Evolutionary conservation across 2,329 filamentous ascomycete species (phyloP).

Genomic region (Rhytidhysteron rufulum): DNA sequence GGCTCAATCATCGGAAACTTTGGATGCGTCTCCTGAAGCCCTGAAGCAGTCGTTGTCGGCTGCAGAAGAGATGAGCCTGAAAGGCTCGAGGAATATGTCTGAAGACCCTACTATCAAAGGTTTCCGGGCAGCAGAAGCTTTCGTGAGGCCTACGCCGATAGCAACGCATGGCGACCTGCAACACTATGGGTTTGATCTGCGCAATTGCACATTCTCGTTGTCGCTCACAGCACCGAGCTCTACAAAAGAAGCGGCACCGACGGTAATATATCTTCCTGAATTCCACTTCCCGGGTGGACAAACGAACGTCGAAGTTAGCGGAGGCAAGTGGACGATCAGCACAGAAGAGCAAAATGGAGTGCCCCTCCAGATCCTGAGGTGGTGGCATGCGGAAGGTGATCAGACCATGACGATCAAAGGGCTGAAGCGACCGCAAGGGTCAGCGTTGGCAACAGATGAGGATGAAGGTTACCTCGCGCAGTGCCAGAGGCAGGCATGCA

Average conservation of each 20-base stretch:
- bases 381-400: constrained; percentile 89
- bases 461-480: constrained; percentile 73
- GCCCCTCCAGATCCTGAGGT: constrained; percentile 71
- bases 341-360: constrained; percentile 66
- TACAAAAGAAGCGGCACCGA: constrained; percentile 64
- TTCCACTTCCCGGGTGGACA: constrained; percentile 83
- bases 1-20: constrained; percentile 46
- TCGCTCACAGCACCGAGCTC: constrained; percentile 59
- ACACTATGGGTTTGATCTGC: constrained; percentile 77
- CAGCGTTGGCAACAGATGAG: constrained; percentile 55
- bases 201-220: constrained; percentile 72
- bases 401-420: constrained; percentile 77
- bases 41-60: constrained; percentile 69
- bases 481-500: constrained; percentile 39
- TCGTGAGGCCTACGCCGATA: constrained; percentile 79
- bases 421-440: constrained; percentile 56
- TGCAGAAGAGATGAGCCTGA: constrained; percentile 46
- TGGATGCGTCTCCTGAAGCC: constrained; percentile 66
- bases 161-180: constrained; percentile 67
- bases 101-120: constrained; percentile 46
- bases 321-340: constrained; percentile 86
- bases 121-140: constrained; percentile 88
- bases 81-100: constrained; percentile 9
- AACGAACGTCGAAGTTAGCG: constrained; percentile 70
- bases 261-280: constrained; percentile 80